These are phyloP conservation scores for Balansia obtecta DNA, from an alignment of 2,329 filamentous ascomycete genomes.

Conservation along the genomic window DNA sequence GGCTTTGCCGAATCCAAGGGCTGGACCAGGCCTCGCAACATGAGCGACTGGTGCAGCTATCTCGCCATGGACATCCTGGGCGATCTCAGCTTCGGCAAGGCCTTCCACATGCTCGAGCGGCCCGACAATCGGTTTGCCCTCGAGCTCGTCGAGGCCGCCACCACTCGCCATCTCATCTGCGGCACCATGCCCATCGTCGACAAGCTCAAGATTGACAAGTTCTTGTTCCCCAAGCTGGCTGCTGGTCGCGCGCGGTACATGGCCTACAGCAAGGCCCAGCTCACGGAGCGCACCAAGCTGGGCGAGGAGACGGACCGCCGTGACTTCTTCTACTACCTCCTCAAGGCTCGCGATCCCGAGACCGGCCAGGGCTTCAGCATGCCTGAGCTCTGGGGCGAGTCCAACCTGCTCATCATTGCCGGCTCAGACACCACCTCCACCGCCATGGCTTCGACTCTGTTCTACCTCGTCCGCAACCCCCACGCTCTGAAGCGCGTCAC, in stretches of 20 bases:
- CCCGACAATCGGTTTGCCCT: conserved; percentile 54
- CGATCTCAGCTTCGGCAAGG: conserved; percentile 48
- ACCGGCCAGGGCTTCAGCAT: conserved; percentile 54
- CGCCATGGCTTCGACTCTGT: conserved; percentile 49
- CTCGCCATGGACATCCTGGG: conserved; percentile 51
- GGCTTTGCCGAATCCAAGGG: conserved; percentile 35
- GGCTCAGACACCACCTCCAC: conserved; percentile 63
- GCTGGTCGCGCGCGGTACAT: conserved; percentile 57
- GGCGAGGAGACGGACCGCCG: conserved; percentile 54
- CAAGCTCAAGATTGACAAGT: conserved; percentile 51
- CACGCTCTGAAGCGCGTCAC: conserved; percentile 32
- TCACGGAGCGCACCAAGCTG: conserved; percentile 52
- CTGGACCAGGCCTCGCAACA: conserved; percentile 47
- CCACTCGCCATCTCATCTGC: conserved; percentile 57
- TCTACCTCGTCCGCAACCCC: conserved; percentile 46
- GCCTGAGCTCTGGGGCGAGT: conserved; percentile 58
- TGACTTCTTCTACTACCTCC: conserved; percentile 66
- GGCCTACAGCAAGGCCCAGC: conserved; percentile 55
- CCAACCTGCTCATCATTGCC: conserved; percentile 58
- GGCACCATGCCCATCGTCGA: conserved; percentile 60
- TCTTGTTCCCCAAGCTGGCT: conserved; percentile 56
- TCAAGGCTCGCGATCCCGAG: conserved; percentile 59
- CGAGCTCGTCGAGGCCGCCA: conserved; percentile 53
- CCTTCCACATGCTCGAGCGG: conserved; percentile 48
- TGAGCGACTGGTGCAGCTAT: conserved; percentile 51